Evolutionary conservation across 2,329 filamentous ascomycete species (phyloP).

Genomic region (Microsporum audouinii): DNA sequence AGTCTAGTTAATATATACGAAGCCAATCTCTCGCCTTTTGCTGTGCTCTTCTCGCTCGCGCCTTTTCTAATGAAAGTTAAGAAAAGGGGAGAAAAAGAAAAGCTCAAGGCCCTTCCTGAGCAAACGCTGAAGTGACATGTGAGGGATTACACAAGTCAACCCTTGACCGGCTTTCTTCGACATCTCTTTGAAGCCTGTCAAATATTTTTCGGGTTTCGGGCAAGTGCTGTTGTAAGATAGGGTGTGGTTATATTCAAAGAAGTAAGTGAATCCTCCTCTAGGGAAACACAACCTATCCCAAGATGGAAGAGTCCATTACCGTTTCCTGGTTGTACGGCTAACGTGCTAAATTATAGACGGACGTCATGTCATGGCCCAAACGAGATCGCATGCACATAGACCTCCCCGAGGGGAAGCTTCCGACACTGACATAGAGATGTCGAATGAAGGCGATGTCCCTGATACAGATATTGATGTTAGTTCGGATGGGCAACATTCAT

Average conservation of each 20-base stretch:
- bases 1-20: constrained; percentile 1
- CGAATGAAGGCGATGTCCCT: neutral
- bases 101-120: neutral
- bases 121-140: neutral
- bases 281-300: neutral
- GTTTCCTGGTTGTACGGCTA: neutral
- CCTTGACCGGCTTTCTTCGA: neutral
- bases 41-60: neutral
- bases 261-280: neutral
- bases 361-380: constrained; percentile 12
- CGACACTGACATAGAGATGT: neutral
- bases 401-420: neutral
- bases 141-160: neutral
- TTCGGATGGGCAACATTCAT: neutral
- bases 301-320: neutral
- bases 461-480: neutral
- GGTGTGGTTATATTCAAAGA: neutral
- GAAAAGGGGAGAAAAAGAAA: constrained; percentile 1
- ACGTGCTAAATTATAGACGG: neutral
- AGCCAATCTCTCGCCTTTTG: neutral
- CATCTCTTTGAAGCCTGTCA: neutral
- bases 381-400: constrained; percentile 5
- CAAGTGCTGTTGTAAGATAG: neutral
- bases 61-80: neutral
- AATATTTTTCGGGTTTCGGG: neutral